phyloP scores from a whole-genome alignment of 129 eudicot species.

The Escallonia herrerae region DNA sequence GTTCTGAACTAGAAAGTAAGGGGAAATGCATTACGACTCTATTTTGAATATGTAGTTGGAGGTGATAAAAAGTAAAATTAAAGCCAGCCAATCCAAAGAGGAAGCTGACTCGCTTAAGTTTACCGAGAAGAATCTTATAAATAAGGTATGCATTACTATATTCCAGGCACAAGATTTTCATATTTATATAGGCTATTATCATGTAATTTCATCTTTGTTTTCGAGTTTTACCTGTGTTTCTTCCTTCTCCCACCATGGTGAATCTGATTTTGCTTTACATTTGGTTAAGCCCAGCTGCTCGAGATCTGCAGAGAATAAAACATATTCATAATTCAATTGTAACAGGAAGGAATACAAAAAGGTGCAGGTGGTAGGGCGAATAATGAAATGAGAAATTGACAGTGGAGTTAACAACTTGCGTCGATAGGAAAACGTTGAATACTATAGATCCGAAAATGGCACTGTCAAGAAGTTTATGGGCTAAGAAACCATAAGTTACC shows the following conservation, averaged over 20 bases:
- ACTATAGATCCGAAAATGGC: no score
- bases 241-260: not conserved
- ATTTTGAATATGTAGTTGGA: conserved; percentile 47
- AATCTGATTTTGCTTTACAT: no score
- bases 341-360: no score
- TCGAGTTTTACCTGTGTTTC: not conserved
- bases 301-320: no score
- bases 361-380: no score
- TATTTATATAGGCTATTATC: conserved; percentile 2
- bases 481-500: no score
- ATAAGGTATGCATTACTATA: conserved; percentile 50
- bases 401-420: no score
- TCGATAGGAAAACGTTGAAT: no score
- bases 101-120: conserved; percentile 77
- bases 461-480: no score
- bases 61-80: conserved; percentile 49
- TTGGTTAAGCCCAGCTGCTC: no score
- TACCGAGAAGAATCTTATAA: conserved; percentile 63
- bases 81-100: conserved; percentile 62
- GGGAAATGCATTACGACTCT: conserved; percentile 6
- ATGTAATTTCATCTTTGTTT: not conserved
- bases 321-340: no score
- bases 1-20: not conserved
- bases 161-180: conserved; percentile 6
- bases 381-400: no score